Base-by-base conservation (phyloP, 345 rosid species). In the Dipteronia dyeriana region DNA sequence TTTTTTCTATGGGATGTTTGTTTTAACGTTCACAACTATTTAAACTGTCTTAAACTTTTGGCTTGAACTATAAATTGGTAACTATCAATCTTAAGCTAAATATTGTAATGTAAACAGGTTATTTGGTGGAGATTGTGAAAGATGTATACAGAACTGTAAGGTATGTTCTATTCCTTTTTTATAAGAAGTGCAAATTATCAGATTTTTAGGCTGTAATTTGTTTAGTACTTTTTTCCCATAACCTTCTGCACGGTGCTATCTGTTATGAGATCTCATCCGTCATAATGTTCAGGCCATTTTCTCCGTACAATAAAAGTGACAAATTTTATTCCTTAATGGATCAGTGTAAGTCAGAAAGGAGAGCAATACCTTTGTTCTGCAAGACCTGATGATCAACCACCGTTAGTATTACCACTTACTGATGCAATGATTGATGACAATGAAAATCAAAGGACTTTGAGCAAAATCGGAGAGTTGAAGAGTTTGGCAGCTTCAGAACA, bases 331-430 rank as follows among this genome's bases (percentile, higher is more conserved):
- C 25, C 61, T 43, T 38, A 45, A 71, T 81, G 80, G 68, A 68
- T 80, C 82, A 84, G 87, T 63, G 76, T 87, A 20, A 69, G 85
- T 79, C 71, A 53, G 5, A 81, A 75, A 72, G 90, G 86, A 59
- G 68, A 66, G 79, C 77, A 81, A 62, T 82, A 73, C 76, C 83
- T 87, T 73, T 69, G 51, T 59, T 80, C 86, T 71, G 81, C 89
- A 23, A 72, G 72, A 45, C 77, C 84, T 41, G 86, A 87, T 82
- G 62, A 84, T 75, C 87, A 82, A 54, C 86, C 86, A 59, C 82
- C 82, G 9, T 61, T 87, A 45, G 10, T 82, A 71, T 79, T 87
- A 76, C 80, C 86, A 47, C 31, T 84, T 54, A 81, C 76, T 4
- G 29, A 31, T 67, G 85, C 82, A 73, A 66, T 87, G 87, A 65